A percentile compares a stretch with the other conserved stretches of the same genome.
phyloP scores from a whole-genome alignment of 2,329 filamentous ascomycete species.

The Penicillium sclerotiorum region DNA sequence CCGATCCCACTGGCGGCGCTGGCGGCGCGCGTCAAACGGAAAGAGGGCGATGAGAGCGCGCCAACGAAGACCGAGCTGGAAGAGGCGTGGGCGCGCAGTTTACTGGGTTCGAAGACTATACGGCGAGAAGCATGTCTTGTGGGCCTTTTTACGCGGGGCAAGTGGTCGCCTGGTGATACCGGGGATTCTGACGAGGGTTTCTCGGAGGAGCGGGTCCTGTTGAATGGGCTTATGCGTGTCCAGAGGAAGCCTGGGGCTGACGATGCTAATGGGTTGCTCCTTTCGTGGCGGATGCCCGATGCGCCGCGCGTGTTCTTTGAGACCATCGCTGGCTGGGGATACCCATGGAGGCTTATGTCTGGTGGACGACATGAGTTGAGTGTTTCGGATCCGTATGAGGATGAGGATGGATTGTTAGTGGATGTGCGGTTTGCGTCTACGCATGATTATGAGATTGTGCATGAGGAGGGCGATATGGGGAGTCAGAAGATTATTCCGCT shows the following conservation, averaged over 20 bases:
- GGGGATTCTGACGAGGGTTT: constrained; percentile 18
- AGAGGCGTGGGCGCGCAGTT: constrained; percentile 26
- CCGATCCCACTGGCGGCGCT: constrained; percentile 23
- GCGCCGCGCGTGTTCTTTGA: constrained; percentile 29
- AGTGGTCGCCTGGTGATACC: constrained; percentile 23
- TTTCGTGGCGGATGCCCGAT: constrained; percentile 24
- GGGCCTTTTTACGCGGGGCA: constrained; percentile 13
- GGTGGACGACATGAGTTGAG: constrained; percentile 15
- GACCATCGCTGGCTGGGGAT: constrained; percentile 29
- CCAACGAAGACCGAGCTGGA: constrained; percentile 16
- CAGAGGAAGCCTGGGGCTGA: constrained; percentile 12
- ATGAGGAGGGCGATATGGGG: neutral
- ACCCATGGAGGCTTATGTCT: constrained; percentile 29
- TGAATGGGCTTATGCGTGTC: constrained; percentile 24
- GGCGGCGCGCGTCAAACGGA: constrained; percentile 4
- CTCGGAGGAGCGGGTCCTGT: constrained; percentile 12
- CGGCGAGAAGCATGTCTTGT: constrained; percentile 20
- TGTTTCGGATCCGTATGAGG: constrained; percentile 27
- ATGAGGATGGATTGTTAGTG: constrained; percentile 18
- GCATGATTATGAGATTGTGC: constrained; percentile 23
- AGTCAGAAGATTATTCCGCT: constrained; percentile 7
- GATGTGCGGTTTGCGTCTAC: constrained; percentile 31
- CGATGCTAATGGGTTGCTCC: constrained; percentile 20
- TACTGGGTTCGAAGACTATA: constrained; percentile 21
- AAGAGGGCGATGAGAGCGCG: neutral